These are phyloP conservation scores for Populus tremula DNA, from an alignment of 345 rosid species.

Conservation along the genomic window DNA sequence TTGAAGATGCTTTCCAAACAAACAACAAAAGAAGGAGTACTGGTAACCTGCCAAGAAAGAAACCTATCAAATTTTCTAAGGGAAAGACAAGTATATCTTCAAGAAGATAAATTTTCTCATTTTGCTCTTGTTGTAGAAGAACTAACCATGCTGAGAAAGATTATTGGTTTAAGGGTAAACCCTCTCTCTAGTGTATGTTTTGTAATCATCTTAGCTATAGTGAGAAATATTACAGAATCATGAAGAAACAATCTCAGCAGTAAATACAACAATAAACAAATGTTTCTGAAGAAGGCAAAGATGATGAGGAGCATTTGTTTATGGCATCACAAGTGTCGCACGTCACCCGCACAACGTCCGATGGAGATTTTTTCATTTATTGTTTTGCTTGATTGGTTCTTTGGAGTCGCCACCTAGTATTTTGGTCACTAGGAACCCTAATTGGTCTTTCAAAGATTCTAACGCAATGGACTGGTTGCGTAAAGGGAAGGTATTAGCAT, in stretches of 20 bases:
- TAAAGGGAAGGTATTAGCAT: too few species aligned
- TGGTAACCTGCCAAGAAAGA: neutral
- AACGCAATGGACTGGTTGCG: too few species aligned
- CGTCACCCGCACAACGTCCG: too few species aligned
- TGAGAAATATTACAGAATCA: neutral
- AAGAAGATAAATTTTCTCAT: neutral
- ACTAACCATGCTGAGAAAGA: neutral
- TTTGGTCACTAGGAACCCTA: too few species aligned
- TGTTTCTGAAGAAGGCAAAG: neutral
- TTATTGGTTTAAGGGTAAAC: neutral
- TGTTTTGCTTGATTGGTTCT: too few species aligned
- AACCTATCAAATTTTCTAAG: neutral
- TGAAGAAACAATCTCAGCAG: neutral
- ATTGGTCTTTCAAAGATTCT: too few species aligned
- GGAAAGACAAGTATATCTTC: too few species aligned
- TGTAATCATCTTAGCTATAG: neutral
- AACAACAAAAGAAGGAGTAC: neutral
- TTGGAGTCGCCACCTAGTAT: too few species aligned
- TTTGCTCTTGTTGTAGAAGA: neutral
- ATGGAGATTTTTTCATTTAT: too few species aligned
- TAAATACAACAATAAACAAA: neutral
- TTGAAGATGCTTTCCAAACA: neutral
- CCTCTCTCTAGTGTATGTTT: neutral
- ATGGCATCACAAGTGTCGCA: neutral
- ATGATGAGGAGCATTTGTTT: neutral